Conservation (phyloP, 805 yeast species). For the Debaryomyces maramus region DNA sequence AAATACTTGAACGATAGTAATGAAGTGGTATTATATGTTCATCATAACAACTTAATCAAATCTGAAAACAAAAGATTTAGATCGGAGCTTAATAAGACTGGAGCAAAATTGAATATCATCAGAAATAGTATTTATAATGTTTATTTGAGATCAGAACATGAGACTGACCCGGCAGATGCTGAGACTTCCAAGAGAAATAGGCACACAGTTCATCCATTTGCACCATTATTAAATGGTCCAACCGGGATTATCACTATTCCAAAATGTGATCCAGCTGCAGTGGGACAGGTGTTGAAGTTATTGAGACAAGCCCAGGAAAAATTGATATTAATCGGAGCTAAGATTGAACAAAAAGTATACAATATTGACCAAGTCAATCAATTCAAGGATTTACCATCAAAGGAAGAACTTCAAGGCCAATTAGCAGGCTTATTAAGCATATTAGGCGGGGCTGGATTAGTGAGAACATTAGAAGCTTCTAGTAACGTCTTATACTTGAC, state of each 20-base stretch:
- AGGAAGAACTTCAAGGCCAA: conserved; percentile 73
- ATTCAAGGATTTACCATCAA: conserved; percentile 73
- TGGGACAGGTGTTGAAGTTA: conserved; percentile 60
- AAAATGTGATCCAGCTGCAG: conserved; percentile 67
- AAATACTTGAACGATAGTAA: conserved; percentile 64
- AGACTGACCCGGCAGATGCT: conserved; percentile 70
- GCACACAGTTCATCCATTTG: conserved; percentile 61
- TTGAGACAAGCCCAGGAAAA: conserved; percentile 67
- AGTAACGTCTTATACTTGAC: conserved; percentile 70
- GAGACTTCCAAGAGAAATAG: conserved; percentile 48
- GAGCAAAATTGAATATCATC: conserved; percentile 68
- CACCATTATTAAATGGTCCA: conserved; percentile 76
- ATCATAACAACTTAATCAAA: conserved; percentile 78
- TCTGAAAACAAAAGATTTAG: conserved; percentile 66
- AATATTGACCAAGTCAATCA: conserved; percentile 52
- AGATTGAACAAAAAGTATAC: conserved; percentile 61
- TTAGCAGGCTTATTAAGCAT: conserved; percentile 81
- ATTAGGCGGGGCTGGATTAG: conserved; percentile 87
- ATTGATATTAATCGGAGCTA: conserved; percentile 82
- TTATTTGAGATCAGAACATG: conserved; percentile 68
- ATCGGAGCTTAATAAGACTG: conserved; percentile 58
- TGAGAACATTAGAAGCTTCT: conserved; percentile 73
- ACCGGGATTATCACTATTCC: conserved; percentile 74
- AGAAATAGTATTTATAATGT: conserved; percentile 72
- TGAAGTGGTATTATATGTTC: conserved; percentile 74